Conservation (phyloP, 352 stramenopile genomes). For the Phytophthora capsici region DNA sequence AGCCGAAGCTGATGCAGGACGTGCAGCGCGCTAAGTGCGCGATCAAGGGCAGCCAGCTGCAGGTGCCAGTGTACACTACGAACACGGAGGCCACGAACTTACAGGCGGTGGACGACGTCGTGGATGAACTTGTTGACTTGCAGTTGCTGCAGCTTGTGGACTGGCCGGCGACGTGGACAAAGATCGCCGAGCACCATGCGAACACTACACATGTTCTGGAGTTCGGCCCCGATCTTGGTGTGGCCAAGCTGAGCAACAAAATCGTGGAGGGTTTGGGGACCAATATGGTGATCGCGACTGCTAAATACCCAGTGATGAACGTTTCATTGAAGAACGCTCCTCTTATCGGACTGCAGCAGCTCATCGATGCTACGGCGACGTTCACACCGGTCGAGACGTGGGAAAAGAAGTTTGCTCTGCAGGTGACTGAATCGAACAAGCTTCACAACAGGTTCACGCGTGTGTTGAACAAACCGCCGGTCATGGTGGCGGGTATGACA, state of each 20-base stretch:
- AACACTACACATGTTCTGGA: slow-evolving; percentile 77
- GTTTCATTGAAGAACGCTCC: slow-evolving; percentile 33
- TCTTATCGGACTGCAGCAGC: slow-evolving; percentile 47
- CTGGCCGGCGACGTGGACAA: slow-evolving; percentile 60
- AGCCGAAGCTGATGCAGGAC: slow-evolving; percentile 54
- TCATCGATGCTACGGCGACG: slow-evolving; percentile 36
- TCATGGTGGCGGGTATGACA: slow-evolving; percentile 88
- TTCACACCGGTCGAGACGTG: slow-evolving; percentile 42
- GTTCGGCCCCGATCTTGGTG: slow-evolving; percentile 71
- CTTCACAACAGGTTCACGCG: slow-evolving; percentile 78
- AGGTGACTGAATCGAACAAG: slow-evolving; percentile 52
- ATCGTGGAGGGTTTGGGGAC: slow-evolving; percentile 62
- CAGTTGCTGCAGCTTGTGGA: slow-evolving; percentile 70
- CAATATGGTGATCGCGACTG: slow-evolving; percentile 53
- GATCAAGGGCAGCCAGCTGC: slow-evolving; percentile 56
- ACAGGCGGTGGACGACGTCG: slow-evolving; percentile 53
- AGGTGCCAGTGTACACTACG: slow-evolving; percentile 74
- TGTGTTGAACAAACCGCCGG: slow-evolving; percentile 75
- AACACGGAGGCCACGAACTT: slow-evolving; percentile 57
- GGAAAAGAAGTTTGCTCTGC: slow-evolving; percentile 57
- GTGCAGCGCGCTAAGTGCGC: slow-evolving; percentile 50
- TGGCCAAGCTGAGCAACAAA: slow-evolving; percentile 51
- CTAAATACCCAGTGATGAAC: slow-evolving; percentile 44
- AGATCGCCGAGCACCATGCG: slow-evolving; percentile 41
- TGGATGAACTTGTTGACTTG: slow-evolving; percentile 62